Evolutionary conservation across 331 rosid genomes (phyloP).

Genomic region (Dryas integrifolia): DNA sequence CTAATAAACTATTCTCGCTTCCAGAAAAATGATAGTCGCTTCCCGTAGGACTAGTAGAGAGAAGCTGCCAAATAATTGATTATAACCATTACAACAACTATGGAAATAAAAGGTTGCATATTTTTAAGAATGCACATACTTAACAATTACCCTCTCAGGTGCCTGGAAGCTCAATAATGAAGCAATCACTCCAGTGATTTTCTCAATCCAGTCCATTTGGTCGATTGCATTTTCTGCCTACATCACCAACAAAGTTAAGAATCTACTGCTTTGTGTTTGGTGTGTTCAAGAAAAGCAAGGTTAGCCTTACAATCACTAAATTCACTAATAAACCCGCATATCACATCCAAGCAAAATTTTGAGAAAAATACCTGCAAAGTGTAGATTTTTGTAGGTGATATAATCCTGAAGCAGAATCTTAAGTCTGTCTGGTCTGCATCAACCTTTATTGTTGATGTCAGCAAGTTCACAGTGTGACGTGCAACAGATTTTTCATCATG

Average conservation of each 20-base stretch:
- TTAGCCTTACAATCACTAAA: not conserved
- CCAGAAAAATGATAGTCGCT: slow-evolving; percentile 17
- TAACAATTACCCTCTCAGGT: slow-evolving; percentile 44
- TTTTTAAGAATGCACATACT: slow-evolving; percentile 6
- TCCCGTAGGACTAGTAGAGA: slow-evolving; percentile 32
- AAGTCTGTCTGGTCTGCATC: slow-evolving; percentile 73
- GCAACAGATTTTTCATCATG: slow-evolving; percentile 61
- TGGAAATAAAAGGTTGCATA: slow-evolving; percentile 18
- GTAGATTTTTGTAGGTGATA: slow-evolving; percentile 59
- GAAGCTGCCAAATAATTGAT: slow-evolving; percentile 39
- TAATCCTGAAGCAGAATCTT: slow-evolving; percentile 78
- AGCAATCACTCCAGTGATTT: slow-evolving; percentile 70
- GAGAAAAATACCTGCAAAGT: slow-evolving; percentile 57
- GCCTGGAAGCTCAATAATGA: slow-evolving; percentile 60
- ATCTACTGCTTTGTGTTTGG: not conserved
- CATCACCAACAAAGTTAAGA: slow-evolving; percentile 16
- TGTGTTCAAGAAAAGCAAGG: not conserved
- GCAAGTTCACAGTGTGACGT: slow-evolving; percentile 69
- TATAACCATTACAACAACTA: slow-evolving; percentile 23
- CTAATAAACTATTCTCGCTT: slow-evolving; percentile 19
- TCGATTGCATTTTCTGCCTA: slow-evolving; percentile 76
- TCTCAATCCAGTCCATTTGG: slow-evolving; percentile 81
- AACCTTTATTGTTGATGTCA: slow-evolving; percentile 67
- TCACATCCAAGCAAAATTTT: slow-evolving; percentile 11
- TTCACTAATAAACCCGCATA: not conserved